Evolutionary conservation across 495 filamentous ascomycete species (phyloP).

Genomic region (Mytilinidion resinicola): DNA sequence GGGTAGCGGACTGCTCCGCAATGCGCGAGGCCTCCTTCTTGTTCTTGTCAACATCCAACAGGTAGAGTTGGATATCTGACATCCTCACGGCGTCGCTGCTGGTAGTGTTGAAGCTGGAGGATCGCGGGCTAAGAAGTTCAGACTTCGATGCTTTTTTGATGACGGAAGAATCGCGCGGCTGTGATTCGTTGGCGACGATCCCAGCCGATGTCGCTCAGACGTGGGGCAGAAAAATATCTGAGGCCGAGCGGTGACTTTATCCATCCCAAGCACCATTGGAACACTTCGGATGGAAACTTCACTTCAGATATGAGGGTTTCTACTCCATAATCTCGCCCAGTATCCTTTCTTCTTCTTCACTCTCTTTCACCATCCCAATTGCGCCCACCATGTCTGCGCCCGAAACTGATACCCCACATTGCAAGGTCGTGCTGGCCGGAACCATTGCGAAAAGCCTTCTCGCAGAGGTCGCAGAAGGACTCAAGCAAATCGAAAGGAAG

Average conservation of each 20-base stretch:
- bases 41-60: constrained; percentile 59
- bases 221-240: constrained; percentile 3
- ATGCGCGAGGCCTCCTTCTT: constrained; percentile 54
- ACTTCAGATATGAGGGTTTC: neutral
- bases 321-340: neutral
- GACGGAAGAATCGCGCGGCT: constrained; percentile 4
- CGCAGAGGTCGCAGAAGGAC: constrained; percentile 63
- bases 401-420: constrained; percentile 48
- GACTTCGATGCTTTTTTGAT: neutral
- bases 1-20: constrained; percentile 52
- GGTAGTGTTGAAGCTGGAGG: neutral
- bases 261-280: neutral
- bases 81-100: constrained; percentile 31
- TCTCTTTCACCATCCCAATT: neutral
- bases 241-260: neutral
- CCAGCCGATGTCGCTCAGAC: constrained; percentile 1
- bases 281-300: neutral
- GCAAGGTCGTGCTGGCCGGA: constrained; percentile 85
- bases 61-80: constrained; percentile 59
- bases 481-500: constrained; percentile 59
- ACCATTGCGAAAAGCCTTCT: constrained; percentile 75
- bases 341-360: neutral
- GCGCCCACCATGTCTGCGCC: constrained; percentile 19
- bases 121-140: no score
- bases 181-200: constrained; percentile 1